These are phyloP conservation scores for Batrachochytrium dendrobatidis DNA, from an alignment of 371 early-diverging fungal genomes.

Conservation along the genomic window DNA sequence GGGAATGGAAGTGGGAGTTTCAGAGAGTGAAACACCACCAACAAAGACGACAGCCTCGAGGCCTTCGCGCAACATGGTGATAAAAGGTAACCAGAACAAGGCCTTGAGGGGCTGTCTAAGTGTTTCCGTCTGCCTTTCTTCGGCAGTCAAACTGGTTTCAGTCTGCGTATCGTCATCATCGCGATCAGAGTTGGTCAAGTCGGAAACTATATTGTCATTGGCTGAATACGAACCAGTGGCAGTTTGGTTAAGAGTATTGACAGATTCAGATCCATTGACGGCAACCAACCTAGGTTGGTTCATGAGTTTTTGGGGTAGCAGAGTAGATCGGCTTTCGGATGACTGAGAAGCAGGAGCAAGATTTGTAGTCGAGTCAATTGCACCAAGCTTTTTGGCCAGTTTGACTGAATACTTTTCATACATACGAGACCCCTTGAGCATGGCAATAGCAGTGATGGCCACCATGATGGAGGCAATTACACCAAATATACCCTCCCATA, in stretches of 20 bases:
- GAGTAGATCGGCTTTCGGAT: too few relatives aligned
- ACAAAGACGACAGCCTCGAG: constrained; percentile 75
- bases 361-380: too few relatives aligned
- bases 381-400: background rate
- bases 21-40: constrained; percentile 67
- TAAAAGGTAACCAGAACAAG: constrained; percentile 68
- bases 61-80: constrained; percentile 75
- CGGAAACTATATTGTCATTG: background rate
- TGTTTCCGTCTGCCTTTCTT: background rate
- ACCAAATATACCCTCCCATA: constrained; percentile 74
- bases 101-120: constrained; percentile 2
- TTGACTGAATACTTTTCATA: constrained; percentile 52
- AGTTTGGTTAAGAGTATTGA: too few relatives aligned
- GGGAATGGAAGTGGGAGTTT: constrained; percentile 62
- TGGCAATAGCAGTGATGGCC: constrained; percentile 60
- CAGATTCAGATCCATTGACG: too few relatives aligned
- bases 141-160: background rate
- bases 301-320: too few relatives aligned
- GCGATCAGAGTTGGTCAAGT: background rate
- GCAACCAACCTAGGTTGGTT: too few relatives aligned
- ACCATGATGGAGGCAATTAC: constrained; percentile 67
- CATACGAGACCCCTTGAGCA: constrained; percentile 59
- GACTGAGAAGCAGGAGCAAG: background rate
- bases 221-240: background rate
- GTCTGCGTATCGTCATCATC: background rate